Conservation (phyloP, 495 filamentous ascomycete species). For the Penicillium turbatum region DNA sequence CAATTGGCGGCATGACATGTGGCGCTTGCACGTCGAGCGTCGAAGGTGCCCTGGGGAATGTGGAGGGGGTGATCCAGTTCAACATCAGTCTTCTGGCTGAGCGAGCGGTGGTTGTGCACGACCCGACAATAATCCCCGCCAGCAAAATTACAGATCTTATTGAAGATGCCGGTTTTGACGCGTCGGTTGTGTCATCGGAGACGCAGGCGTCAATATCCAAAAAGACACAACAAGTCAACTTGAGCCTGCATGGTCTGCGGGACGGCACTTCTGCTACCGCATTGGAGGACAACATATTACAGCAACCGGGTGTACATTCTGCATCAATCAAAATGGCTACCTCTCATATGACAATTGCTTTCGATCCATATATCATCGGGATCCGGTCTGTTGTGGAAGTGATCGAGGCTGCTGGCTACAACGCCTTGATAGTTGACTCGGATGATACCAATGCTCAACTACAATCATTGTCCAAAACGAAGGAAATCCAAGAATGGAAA, state of each 20-base stretch:
- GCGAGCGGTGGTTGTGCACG: conserved; percentile 83
- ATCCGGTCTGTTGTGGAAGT: conserved; percentile 77
- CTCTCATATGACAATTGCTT: conserved; percentile 63
- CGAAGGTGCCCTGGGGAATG: conserved; percentile 72
- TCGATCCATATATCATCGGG: conserved; percentile 66
- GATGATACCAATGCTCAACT: conserved; percentile 97
- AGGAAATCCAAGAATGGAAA: conserved; percentile 91
- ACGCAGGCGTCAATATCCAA: conserved; percentile 29
- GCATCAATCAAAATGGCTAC: conserved; percentile 67
- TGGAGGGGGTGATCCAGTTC: conserved; percentile 77
- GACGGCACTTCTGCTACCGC: conserved; percentile 64
- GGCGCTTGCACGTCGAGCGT: conserved; percentile 92
- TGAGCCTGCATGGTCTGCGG: conserved; percentile 79
- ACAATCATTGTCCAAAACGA: conserved; percentile 91
- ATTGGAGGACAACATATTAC: conserved; percentile 64
- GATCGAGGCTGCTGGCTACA: conserved; percentile 75
- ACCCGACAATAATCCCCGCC: conserved; percentile 61
- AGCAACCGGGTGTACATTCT: conserved; percentile 64
- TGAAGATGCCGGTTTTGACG: conserved; percentile 81
- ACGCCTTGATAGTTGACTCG: conserved; percentile 82
- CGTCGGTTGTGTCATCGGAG: conserved; percentile 59
- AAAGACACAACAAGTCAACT: conserved; percentile 50
- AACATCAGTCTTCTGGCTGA: conserved; percentile 92
- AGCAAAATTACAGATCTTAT: conserved; percentile 64
- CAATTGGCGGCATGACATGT: conserved; percentile 93